phyloP scores from a whole-genome alignment of 805 yeast genomes.

The Saccharomycopsis vini region DNA sequence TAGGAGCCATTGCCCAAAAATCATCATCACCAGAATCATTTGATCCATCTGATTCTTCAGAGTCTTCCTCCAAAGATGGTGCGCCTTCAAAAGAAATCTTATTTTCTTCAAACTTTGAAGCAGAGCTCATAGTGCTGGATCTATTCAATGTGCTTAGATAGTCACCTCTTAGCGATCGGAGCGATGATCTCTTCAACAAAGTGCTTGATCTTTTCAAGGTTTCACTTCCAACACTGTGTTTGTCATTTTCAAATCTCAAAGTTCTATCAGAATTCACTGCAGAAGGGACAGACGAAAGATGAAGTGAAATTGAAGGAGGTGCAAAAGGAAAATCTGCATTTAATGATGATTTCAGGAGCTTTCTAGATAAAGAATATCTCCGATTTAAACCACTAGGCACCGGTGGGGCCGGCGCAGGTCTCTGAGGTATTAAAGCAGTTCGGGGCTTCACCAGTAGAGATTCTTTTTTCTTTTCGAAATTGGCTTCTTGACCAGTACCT shows the following conservation, averaged over 20 bases:
- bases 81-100: slow-evolving; percentile 67
- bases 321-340: too few relatives aligned
- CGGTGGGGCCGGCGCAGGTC: slow-evolving; percentile 20
- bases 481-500: slow-evolving; percentile 56
- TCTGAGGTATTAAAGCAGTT: slow-evolving; percentile 31
- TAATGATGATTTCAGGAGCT: slow-evolving; percentile 6
- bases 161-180: background rate
- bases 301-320: too few relatives aligned
- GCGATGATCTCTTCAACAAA: background rate
- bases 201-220: slow-evolving; percentile 6
- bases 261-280: background rate
- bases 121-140: background rate
- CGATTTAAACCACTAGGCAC: slow-evolving; percentile 7
- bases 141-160: background rate
- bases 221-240: background rate
- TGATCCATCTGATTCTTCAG: slow-evolving; percentile 26
- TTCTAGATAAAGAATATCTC: slow-evolving; percentile 5
- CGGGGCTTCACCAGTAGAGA: slow-evolving; percentile 59
- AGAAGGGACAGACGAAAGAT: too few relatives aligned
- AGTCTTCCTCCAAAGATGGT: slow-evolving; percentile 38
- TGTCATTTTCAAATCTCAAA: background rate
- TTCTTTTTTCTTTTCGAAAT: slow-evolving; percentile 69
- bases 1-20: slow-evolving; percentile 47
- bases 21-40: slow-evolving; percentile 42
- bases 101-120: slow-evolving; percentile 52